phyloP scores from a whole-genome alignment of 768 basidiomycete species.

The Suillus subluteus region DNA sequence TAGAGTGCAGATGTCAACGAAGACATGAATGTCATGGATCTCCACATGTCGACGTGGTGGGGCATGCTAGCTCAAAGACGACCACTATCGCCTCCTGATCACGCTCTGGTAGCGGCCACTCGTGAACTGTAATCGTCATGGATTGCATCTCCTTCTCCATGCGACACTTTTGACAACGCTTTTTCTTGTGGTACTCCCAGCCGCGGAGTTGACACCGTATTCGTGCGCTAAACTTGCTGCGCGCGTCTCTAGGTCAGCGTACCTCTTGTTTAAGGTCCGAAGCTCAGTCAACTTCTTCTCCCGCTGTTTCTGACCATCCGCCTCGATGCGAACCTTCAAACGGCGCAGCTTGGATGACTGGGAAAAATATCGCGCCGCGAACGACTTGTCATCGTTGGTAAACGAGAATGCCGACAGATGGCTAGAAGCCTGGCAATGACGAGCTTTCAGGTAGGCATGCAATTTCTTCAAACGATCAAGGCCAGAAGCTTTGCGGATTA shows the following conservation, averaged over 20 bases:
- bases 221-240: background rate
- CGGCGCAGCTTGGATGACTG: slow-evolving; percentile 23
- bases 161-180: slow-evolving; percentile 35
- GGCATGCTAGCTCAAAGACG: slow-evolving; percentile 48
- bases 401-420: slow-evolving; percentile 6
- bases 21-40: slow-evolving; percentile 43
- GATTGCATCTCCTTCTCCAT: slow-evolving; percentile 19
- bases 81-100: slow-evolving; percentile 27
- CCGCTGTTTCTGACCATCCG: slow-evolving; percentile 23
- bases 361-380: slow-evolving; percentile 42
- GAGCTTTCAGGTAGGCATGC: slow-evolving; percentile 35
- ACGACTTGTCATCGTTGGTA: slow-evolving; percentile 17
- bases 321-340: slow-evolving; percentile 36
- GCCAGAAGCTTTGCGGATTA: slow-evolving; percentile 31
- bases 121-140: slow-evolving; percentile 41
- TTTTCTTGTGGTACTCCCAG: too few relatives aligned
- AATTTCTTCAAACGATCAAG: slow-evolving; percentile 33
- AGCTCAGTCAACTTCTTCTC: slow-evolving; percentile 21
- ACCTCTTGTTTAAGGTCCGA: too few relatives aligned
- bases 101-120: slow-evolving; percentile 49
- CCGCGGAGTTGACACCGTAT: background rate
- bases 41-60: slow-evolving; percentile 48
- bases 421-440: slow-evolving; percentile 25
- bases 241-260: too few relatives aligned
- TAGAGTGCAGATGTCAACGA: slow-evolving; percentile 39